Conservation (phyloP, 345 rosid species). For the Melastoma malabathricum region DNA sequence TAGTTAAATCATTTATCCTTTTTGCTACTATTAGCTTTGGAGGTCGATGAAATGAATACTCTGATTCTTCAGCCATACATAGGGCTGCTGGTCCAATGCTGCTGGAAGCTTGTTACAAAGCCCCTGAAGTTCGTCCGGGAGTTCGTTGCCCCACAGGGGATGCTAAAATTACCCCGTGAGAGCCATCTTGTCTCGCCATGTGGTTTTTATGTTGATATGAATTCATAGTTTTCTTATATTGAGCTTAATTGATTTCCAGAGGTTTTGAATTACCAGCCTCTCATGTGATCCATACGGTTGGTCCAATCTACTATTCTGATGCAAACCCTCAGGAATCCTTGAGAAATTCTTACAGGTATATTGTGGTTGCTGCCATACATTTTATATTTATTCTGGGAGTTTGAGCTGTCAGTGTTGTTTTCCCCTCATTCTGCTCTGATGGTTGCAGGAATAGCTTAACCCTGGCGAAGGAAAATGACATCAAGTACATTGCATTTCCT, state of each 20-base stretch:
- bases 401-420: neutral
- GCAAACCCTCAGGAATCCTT: slow-evolving; percentile 41
- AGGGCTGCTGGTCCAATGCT: slow-evolving; percentile 77
- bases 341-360: slow-evolving; percentile 48
- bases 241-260: slow-evolving; percentile 21
- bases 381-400: neutral
- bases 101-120: slow-evolving; percentile 45
- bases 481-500: slow-evolving; percentile 68
- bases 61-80: slow-evolving; percentile 41
- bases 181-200: neutral
- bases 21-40: neutral
- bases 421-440: slow-evolving; percentile 7
- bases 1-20: neutral
- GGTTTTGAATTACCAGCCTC: slow-evolving; percentile 68
- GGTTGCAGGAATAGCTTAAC: slow-evolving; percentile 52
- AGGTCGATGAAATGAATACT: neutral
- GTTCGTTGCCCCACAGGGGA: slow-evolving; percentile 75
- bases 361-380: neutral
- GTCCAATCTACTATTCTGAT: slow-evolving; percentile 49
- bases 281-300: slow-evolving; percentile 72
- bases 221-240: neutral
- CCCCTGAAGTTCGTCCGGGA: slow-evolving; percentile 52
- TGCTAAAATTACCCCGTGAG: slow-evolving; percentile 75
- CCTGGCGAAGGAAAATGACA: slow-evolving; percentile 56
- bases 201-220: neutral